Base-by-base conservation (phyloP, 139 green algal genomes). In the Chlamydomonas incerta region DNA sequence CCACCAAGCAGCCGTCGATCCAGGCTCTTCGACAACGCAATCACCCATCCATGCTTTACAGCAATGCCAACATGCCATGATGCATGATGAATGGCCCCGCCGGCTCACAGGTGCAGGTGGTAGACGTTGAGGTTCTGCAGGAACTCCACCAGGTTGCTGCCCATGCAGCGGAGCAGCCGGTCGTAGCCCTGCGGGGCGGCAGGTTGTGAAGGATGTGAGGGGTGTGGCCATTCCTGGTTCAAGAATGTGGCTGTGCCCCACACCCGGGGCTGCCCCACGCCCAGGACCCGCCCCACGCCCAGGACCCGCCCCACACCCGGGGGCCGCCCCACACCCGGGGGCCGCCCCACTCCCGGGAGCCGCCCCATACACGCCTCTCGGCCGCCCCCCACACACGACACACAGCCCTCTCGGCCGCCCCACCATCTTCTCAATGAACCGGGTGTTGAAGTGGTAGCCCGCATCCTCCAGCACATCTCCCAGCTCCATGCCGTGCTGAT, bases 131-230 rank as follows among this genome's bases (percentile, higher is more conserved):
- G 75, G 41, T 71, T 72, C 57, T 71, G 74, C 34, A 71, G 26
- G 34, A 71, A 58, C 57, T 71, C 74, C 41, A 68, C 50, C 41
- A 81, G 24, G 75, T 46, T 70, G 75, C 60, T n/a, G 10, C 75
- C 75, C 75, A 82, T 82, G 75, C 60, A 73, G 58, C 75, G 60
- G 0, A 82, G 75, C 28, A 82, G 75, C 75, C 37, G 28, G 57
- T 82, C 75, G 75, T 72, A 72, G 34, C 75, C 60, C 60, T 82
- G 60, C 5, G n/a, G 29, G n/a, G 28, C n/a, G n/a, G n/a, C n/a
- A n/a, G n/a, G n/a, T n/a, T n/a, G n/a, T n/a, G 15, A 23, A 46
- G 66, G 66, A 9, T 10, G 31, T 17, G 33, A 46, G 33, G 31
- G 14, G 5, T 29, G 33, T 26, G 66, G 47, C 8, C 11, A 14